A percentile compares a stretch with the other conserved stretches of the same genome.
Evolutionary conservation across 202 grass and related monocot genomes (phyloP).

Genomic region (Elaeis oleifera): DNA sequence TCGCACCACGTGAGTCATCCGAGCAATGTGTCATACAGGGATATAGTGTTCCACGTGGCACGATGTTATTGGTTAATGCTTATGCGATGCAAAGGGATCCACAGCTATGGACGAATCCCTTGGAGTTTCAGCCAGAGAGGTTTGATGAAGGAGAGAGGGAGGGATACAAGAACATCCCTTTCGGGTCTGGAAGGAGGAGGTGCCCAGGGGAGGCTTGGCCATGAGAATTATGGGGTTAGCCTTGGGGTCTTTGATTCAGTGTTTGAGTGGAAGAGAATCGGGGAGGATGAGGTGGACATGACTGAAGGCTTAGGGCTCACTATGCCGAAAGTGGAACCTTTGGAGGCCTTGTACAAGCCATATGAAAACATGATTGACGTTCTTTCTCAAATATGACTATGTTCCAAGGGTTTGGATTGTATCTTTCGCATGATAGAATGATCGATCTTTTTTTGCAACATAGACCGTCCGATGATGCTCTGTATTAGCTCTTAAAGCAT

Average conservation of each 20-base stretch:
- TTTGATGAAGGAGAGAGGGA: background rate
- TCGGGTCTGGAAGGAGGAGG: constrained; percentile 3
- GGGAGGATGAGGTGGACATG: constrained; percentile 13
- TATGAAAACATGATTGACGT: background rate
- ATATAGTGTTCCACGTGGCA: background rate
- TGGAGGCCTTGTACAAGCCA: background rate
- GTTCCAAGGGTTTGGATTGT: no score
- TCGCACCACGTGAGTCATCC: background rate
- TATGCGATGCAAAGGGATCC: constrained; percentile 1
- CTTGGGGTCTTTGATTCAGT: constrained; percentile 1
- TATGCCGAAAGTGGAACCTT: background rate
- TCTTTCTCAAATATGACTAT: background rate
- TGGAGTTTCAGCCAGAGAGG: background rate
- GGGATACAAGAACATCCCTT: background rate
- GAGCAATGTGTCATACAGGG: background rate
- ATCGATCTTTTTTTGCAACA: no score
- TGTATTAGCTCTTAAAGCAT: no score
- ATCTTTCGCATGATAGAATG: no score
- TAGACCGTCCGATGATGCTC: no score
- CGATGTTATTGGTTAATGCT: constrained; percentile 8
- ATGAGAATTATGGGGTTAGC: background rate
- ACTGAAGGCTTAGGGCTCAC: background rate
- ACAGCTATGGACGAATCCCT: background rate
- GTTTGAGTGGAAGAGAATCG: constrained; percentile 11
- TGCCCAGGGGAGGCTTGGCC: background rate